These are phyloP conservation scores for Ilex paraguariensis DNA, from an alignment of 305 asterid species.

Conservation along the genomic window DNA sequence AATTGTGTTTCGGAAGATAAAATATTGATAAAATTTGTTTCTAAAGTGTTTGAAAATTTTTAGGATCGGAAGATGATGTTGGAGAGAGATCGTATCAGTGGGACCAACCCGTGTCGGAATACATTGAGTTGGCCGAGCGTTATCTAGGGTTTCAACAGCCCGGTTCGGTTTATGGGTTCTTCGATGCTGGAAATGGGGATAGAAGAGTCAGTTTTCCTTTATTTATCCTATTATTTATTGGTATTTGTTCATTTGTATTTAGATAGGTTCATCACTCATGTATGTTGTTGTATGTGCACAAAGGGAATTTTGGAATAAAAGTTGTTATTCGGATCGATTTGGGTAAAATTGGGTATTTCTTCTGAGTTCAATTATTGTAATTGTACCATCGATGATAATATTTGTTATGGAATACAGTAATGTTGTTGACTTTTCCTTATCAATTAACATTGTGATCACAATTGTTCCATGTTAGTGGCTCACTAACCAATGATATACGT, in stretches of 20 bases:
- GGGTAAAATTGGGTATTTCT: background rate
- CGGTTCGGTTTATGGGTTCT: conserved; percentile 65
- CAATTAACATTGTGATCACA: too few species aligned
- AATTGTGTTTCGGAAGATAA: too few species aligned
- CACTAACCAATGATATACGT: too few species aligned
- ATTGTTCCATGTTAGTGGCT: too few species aligned
- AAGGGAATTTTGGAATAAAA: background rate
- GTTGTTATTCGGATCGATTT: background rate
- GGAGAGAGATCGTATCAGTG: conserved; percentile 79
- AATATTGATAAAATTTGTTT: too few species aligned
- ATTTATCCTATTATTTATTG: background rate
- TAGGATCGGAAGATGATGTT: conserved; percentile 84
- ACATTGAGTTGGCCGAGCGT: conserved; percentile 69
- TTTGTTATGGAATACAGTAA: too few species aligned
- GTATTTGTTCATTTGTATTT: background rate
- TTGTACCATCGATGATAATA: background rate
- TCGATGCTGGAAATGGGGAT: conserved; percentile 69
- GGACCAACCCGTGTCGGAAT: conserved; percentile 78
- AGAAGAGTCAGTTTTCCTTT: conserved; percentile 61
- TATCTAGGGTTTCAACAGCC: conserved; percentile 82
- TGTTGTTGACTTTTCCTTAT: too few species aligned
- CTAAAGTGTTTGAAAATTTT: too few species aligned
- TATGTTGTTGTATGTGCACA: background rate
- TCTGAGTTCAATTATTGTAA: background rate
- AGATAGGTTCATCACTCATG: background rate